Evolutionary conservation across 768 basidiomycete species (phyloP).

Genomic region (Tricholomella constricta): DNA sequence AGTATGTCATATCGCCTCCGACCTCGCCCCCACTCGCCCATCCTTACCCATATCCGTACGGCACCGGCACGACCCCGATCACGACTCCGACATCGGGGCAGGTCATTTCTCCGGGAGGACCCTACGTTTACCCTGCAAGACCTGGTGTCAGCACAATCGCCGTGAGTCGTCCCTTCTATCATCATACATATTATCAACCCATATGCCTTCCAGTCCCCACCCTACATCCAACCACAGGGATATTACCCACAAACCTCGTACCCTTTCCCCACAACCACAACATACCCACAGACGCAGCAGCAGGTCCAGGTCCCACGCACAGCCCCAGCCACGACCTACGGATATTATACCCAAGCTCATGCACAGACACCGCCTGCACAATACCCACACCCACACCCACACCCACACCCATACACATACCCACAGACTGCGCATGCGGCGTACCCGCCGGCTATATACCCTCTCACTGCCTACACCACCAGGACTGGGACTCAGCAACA

Average conservation of each 20-base stretch:
- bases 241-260: conserved; percentile 2
- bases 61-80: background rate
- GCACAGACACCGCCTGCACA: conserved; percentile 1
- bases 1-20: conserved; percentile 2
- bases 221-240: conserved; percentile 1
- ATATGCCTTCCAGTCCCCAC: background rate
- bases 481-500: conserved; percentile 9
- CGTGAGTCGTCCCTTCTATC: conserved; percentile 3
- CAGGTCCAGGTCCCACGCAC: background rate
- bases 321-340: background rate
- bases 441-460: conserved; percentile 10
- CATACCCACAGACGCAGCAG: background rate
- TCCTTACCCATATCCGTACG: conserved; percentile 4
- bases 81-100: no score
- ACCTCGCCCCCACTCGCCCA: conserved; percentile 6
- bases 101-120: background rate
- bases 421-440: conserved; percentile 5
- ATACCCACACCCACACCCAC: no score
- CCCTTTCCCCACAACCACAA: background rate
- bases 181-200: background rate
- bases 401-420: no score
- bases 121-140: background rate
- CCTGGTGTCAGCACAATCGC: background rate
- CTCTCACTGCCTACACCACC: conserved; percentile 10
- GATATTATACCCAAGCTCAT: background rate